A percentile compares a stretch with the other conserved stretches of the same genome.
Conservation (phyloP, 345 rosid genomes). For the Eucalyptus cloeziana region DNA sequence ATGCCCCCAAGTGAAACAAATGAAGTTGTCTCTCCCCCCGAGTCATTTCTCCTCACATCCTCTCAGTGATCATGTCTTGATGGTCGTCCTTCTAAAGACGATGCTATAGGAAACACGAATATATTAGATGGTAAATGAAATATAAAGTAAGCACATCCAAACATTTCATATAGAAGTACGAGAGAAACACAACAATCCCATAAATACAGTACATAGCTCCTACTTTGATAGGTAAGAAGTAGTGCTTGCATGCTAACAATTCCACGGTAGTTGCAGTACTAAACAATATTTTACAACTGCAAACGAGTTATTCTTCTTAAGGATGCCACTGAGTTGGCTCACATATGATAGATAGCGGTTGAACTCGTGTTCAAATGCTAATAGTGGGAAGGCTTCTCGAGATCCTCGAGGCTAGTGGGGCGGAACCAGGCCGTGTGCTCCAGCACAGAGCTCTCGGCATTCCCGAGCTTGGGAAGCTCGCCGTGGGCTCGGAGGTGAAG, state of each 20-base stretch:
- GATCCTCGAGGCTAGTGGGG: constrained; percentile 80
- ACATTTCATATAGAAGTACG: neutral
- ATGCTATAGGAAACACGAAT: neutral
- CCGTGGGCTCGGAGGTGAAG: constrained; percentile 5
- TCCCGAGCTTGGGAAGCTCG: neutral
- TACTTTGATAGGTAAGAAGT: neutral
- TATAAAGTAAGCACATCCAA: neutral
- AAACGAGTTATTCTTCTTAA: neutral
- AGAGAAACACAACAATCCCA: neutral
- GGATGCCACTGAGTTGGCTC: neutral
- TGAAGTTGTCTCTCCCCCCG: neutral
- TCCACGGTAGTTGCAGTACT: neutral
- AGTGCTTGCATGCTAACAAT: neutral
- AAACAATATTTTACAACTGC: neutral
- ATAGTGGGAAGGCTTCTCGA: constrained; percentile 49
- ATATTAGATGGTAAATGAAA: neutral
- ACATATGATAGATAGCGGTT: neutral
- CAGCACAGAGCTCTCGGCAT: constrained; percentile 13
- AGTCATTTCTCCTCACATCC: neutral
- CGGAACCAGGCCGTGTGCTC: constrained; percentile 97
- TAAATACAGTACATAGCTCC: neutral
- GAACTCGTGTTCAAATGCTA: neutral
- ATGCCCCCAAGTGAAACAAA: neutral
- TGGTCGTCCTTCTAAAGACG: neutral
- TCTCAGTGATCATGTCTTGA: neutral